Evolutionary conservation across 768 basidiomycete genomes (phyloP).

Genomic region (Suillus lakei): DNA sequence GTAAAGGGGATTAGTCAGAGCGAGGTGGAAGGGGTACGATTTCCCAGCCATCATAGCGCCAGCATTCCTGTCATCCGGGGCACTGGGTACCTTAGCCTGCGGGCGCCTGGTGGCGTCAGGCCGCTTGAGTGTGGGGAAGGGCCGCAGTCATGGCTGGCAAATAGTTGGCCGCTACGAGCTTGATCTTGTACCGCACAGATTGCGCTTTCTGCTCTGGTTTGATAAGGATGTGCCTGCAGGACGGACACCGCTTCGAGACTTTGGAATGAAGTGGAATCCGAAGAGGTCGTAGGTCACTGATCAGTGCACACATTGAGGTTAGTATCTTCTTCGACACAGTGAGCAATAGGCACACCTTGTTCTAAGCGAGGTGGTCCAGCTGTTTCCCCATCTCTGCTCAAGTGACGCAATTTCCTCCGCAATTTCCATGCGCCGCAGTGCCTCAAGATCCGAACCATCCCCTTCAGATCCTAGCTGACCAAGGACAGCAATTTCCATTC

Average conservation of each 20-base stretch:
- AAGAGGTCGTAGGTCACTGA: slow-evolving; percentile 82
- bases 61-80: slow-evolving; percentile 42
- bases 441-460: slow-evolving; percentile 72
- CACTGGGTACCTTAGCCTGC: slow-evolving; percentile 38
- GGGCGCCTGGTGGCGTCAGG: slow-evolving; percentile 41
- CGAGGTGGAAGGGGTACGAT: slow-evolving; percentile 87
- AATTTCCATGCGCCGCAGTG: slow-evolving; percentile 65
- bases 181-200: slow-evolving; percentile 95
- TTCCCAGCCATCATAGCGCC: slow-evolving; percentile 70
- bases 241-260: slow-evolving; percentile 92
- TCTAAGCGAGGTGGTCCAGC: slow-evolving; percentile 74
- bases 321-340: not conserved
- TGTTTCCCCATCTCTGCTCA: slow-evolving; percentile 81
- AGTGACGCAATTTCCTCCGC: slow-evolving; percentile 67
- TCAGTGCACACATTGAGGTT: slow-evolving; percentile 7
- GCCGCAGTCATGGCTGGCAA: slow-evolving; percentile 82
- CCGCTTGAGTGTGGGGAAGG: slow-evolving; percentile 57
- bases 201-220: slow-evolving; percentile 98
- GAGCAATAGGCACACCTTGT: slow-evolving; percentile 50
- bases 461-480: slow-evolving; percentile 60
- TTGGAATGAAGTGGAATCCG: slow-evolving; percentile 94
- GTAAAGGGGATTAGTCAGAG: slow-evolving; percentile 93
- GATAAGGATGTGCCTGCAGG: slow-evolving; percentile 94
- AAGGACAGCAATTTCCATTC: slow-evolving; percentile 65
- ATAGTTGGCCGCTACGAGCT: slow-evolving; percentile 94